phyloP scores from a whole-genome alignment of 768 basidiomycete genomes.

The Auricularia heimuer region DNA sequence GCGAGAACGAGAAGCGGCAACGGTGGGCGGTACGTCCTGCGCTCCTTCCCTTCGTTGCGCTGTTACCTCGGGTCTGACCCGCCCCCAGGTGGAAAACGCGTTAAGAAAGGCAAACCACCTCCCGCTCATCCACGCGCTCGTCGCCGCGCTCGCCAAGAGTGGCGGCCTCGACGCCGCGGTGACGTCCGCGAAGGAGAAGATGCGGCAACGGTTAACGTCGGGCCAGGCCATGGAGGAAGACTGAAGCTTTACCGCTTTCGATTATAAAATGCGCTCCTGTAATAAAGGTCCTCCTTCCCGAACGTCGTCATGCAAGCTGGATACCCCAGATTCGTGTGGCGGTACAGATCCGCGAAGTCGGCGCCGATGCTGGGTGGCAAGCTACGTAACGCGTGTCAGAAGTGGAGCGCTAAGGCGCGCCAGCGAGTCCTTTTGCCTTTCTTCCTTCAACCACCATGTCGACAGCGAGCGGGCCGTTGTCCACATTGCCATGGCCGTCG shows the following conservation, averaged over 20 bases:
- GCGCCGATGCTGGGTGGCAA: too few relatives aligned
- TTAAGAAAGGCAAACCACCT: constrained; percentile 81
- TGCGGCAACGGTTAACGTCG: constrained; percentile 35
- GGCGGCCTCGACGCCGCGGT: constrained; percentile 49
- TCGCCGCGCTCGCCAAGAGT: constrained; percentile 63
- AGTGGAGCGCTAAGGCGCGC: too few relatives aligned
- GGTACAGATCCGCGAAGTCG: too few relatives aligned
- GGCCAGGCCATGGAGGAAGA: constrained; percentile 31
- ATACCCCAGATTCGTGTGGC: too few relatives aligned
- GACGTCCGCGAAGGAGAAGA: constrained; percentile 32
- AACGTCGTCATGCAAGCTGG: too few relatives aligned
- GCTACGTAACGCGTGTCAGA: too few relatives aligned
- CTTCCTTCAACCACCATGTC: too few relatives aligned
- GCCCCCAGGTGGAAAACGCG: constrained; percentile 71
- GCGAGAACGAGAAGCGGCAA: constrained; percentile 66
- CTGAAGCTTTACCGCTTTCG: neutral
- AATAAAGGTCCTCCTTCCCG: too few relatives aligned
- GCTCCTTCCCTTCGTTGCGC: neutral
- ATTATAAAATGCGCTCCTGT: too few relatives aligned
- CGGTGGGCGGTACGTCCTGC: constrained; percentile 64
- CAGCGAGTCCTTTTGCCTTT: too few relatives aligned
- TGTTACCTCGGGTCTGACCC: neutral
- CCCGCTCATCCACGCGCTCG: constrained; percentile 64
- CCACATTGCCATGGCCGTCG: too few relatives aligned
- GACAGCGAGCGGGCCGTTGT: too few relatives aligned